Base-by-base conservation (phyloP, 1,284 basidiomycete species). In the Mrakiaceae sp. region DNA sequence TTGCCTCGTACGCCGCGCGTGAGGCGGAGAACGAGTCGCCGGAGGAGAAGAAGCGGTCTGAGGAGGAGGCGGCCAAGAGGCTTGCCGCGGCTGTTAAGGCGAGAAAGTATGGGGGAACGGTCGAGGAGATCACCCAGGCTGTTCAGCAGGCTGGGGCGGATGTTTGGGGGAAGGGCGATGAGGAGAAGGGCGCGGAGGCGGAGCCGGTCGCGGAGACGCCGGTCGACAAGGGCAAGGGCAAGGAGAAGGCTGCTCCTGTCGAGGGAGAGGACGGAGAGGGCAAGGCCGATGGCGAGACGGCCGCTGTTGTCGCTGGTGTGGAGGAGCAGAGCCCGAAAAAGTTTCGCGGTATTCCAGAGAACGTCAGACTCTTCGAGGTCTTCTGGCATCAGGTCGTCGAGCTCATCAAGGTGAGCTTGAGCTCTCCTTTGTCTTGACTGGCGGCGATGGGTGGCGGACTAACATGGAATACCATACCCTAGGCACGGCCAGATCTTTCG, bases 321-420 rank as follows among this genome's bases (percentile, higher is more conserved):
- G 67, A 70, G 53, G 72, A 1, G 67, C 67, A 50, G 69, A 67
- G 11, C 69, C 78, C 79, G 58, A 82, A 81, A 72, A 91, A 90
- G 75, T 96, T 93, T 78, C 81, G 93, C 73, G 94, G 94, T 43
- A 86, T 97, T 58, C 93, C 94, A 5, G 88, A 92, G 74, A 83
- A 95, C 70, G 92, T 94, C 47, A 87, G 86, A 71, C 76, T 97
- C 62, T 97, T 97, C 69, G 94, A 97, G 74, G 90, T 97, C 10
- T 97, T 97, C 76, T 97, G 93, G 94, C 86, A 90, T 69, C 94
- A 97, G 75, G 89, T 97, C n/a, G 92, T 96, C 7, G 87, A 94
- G 73, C 83, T 97, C 48, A 93, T 97, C 79, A 93, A 93, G 82
- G 91, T 89, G 62, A 58, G 74, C 27, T 27, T 68, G 64, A 39